Conservation (phyloP, 352 stramenopile genomes). For the Discostella stelligera region DNA sequence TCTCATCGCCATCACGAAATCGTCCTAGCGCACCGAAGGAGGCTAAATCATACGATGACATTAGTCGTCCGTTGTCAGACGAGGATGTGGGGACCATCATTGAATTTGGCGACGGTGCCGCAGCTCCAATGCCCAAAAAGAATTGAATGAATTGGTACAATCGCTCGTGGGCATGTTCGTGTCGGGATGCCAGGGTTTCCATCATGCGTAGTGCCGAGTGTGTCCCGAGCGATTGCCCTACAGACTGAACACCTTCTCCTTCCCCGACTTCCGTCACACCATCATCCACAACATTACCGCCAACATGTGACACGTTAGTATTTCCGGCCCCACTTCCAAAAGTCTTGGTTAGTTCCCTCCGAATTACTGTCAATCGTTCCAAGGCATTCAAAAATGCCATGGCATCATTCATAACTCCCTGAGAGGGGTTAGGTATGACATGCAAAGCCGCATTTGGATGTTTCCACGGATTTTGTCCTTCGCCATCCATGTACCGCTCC, state of each 20-base stretch:
- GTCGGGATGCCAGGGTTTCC: slow-evolving; percentile 71
- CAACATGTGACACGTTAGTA: background rate
- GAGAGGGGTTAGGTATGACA: slow-evolving; percentile 19
- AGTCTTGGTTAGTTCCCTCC: slow-evolving; percentile 58
- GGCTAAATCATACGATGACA: background rate
- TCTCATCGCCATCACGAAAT: slow-evolving; percentile 51
- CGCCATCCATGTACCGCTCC: background rate
- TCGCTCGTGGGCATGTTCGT: slow-evolving; percentile 77
- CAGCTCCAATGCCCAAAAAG: slow-evolving; percentile 35
- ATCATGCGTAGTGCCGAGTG: slow-evolving; percentile 79
- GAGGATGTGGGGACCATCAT: slow-evolving; percentile 44
- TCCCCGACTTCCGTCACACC: background rate
- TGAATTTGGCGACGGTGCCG: slow-evolving; percentile 13
- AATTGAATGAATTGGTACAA: slow-evolving; percentile 78
- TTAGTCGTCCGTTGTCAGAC: slow-evolving; percentile 9
- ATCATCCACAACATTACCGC: slow-evolving; percentile 1
- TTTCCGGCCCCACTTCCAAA: slow-evolving; percentile 45
- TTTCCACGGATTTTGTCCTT: slow-evolving; percentile 28
- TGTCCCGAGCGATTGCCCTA: slow-evolving; percentile 26
- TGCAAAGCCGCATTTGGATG: slow-evolving; percentile 27
- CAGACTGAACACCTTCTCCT: background rate
- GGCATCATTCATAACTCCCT: slow-evolving; percentile 55
- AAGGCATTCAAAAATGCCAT: slow-evolving; percentile 72
- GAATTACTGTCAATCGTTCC: slow-evolving; percentile 67
- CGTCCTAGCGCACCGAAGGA: slow-evolving; percentile 21